These are phyloP conservation scores for Thielaviopsis ethacetica DNA, from an alignment of 2,329 filamentous ascomycete genomes.

Conservation along the genomic window DNA sequence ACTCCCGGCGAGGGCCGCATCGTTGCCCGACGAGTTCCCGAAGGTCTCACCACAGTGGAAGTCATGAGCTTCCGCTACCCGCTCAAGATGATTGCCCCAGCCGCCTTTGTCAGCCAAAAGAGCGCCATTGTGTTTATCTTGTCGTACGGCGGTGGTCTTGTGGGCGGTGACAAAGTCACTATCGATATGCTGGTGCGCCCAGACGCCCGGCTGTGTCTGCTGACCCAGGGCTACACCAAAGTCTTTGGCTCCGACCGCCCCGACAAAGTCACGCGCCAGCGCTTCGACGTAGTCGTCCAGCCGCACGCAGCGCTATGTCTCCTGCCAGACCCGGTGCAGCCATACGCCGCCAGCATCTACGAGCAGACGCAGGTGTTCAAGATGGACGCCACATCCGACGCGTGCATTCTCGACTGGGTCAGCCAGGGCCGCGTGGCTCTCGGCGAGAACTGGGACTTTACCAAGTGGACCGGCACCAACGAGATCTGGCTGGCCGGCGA, in stretches of 20 bases:
- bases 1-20: constrained; percentile 65
- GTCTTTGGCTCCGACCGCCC: constrained; percentile 64
- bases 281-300: constrained; percentile 33
- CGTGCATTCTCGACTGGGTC: constrained; percentile 89
- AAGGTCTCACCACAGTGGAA: constrained; percentile 52
- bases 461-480: constrained; percentile 66
- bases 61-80: constrained; percentile 82
- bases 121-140: constrained; percentile 75
- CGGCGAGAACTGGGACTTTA: constrained; percentile 78
- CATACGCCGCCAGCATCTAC: constrained; percentile 72
- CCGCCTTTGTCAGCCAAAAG: constrained; percentile 43
- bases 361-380: constrained; percentile 70
- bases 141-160: constrained; percentile 85
- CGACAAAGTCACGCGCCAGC: constrained; percentile 41
- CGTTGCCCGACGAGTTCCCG: constrained; percentile 55
- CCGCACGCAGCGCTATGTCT: constrained; percentile 41
- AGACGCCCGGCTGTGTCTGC: constrained; percentile 48
- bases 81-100: constrained; percentile 77
- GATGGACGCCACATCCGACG: constrained; percentile 36
- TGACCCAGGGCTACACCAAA: constrained; percentile 76
- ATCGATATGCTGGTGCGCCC: constrained; percentile 51
- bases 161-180: constrained; percentile 70
- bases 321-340: constrained; percentile 85
- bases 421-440: constrained; percentile 71
- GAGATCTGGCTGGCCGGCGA: constrained; percentile 52